Base-by-base conservation (phyloP, 2,329 filamentous ascomycete genomes). In the Boeremia exigua region DNA sequence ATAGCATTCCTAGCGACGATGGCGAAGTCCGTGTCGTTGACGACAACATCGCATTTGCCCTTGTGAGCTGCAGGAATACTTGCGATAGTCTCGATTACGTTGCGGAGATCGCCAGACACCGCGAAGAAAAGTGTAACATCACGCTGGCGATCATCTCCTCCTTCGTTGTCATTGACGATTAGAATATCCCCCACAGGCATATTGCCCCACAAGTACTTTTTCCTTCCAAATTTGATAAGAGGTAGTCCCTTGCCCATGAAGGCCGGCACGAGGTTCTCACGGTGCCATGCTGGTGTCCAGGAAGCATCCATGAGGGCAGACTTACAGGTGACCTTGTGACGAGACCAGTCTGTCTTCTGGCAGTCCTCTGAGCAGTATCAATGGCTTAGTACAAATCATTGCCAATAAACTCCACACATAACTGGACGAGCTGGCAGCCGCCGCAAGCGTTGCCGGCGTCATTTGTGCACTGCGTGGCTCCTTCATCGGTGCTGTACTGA, bases 31-130 rank as follows among this genome's bases (percentile, higher is more conserved):
- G 5, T 14, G 61, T 82, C 79, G 52, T 82, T 81, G 23, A 82
- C n/a, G n/a, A n/a, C n/a, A n/a, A n/a, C n/a, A n/a, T 46, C 2
- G 28, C 77, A 55, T 1, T 43, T 6, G 1, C 62, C 59, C 0
- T 34, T 54, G 49, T 74, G 78, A 0, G 23, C 56, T 3, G 39
- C 33, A 0, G 77, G 75, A 6, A 81, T 56, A 1, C 56, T 43
- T 2, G 61, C 62, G 2, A 81, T 56, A 0, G 79, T 75, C 59
- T 76, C 77, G 49, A 82, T 53, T 4, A 79, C 61, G 51, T 82
- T 81, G 36, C 79, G 68, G 6, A 77, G 49, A 54, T 81, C 78
- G 6, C 77, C 79, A 9, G 79, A 81, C 4, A 77, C 80, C 3
- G 76, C 76, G 34, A 78, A 79, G 2, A 78, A 65, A 0, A 79